Evolutionary conservation across 345 rosid species (phyloP), one percentile per base, ranked within the genome.

Genomic region (Hibiscus mutabilis): DNA sequence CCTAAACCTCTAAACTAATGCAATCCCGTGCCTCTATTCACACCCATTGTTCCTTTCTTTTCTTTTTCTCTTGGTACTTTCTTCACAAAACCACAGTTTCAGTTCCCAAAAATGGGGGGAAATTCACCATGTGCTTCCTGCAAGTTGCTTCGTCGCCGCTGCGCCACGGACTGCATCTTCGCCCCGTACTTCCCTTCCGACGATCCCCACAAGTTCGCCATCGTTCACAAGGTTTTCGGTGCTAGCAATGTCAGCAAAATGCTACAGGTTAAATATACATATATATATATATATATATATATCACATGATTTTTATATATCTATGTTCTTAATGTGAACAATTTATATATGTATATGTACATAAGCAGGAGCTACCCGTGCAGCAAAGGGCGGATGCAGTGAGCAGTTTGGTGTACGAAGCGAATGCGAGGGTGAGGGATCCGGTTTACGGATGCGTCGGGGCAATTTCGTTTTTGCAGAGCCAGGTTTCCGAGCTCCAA

Each of bases 211-310:
- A 87, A 84, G 82, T 87, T 87, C 22, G 88, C 88, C 76, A 81
- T 85, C 53, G 91, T 87, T 59, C 91, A 87, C 76, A 87, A 85
- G 75, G 86, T 87, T 75, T 87, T 85, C 7, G 91, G 92, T 19
- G 92, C 92, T 18, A 88, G 92, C 82, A 88, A 88, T 61, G 81
- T 88, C 59, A 83, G 88, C 85, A 88, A 86, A 79, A 86, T 88
- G 88, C 66, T 88, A 80, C 92, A 86, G 90, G 92, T 87, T 33
- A 3, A 15, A 56, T 55, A 51, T n/a, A 2, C 22, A 9, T 7
- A 7, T 8, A 46, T 46, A 13, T 12, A 14, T 3, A 3, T 58
- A 5, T 2, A 14, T 14, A 13, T 14, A 3, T 12, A 4, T 60
- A 51, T 51, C 56, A 16, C 56, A 19, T 5, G 21, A 5, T 37